Evolutionary conservation across 179 eudicot species (phyloP), one percentile per base, ranked within the genome.

Genomic region (Patellifolia procumbens): DNA sequence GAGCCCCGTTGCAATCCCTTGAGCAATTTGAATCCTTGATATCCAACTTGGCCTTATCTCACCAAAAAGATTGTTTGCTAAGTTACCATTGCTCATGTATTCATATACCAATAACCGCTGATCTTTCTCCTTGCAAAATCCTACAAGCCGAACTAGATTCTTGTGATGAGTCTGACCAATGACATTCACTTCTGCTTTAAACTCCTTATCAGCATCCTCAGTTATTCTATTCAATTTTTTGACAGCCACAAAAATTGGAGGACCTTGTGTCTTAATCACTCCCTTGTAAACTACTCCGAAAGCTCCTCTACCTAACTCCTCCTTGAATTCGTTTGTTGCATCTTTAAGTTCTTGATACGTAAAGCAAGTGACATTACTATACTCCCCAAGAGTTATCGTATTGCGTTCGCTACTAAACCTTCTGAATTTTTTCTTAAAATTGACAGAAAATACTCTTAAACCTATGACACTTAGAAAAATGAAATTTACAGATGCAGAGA

Each of bases 151-250:
- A 4, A 88, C 91, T 13, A 88, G 76, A 68, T 88, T 83, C 76
- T 62, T 83, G 76, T 88, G 91, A 76, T 86, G 85, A 53, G 89
- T 88, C 62, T 68, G 71, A 8, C 89, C 87, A 13, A 88, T 86
- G 1, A 72, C 76, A 46, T 72, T 81, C 73, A 86, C 89, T 69
- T 88, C 87, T 9, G 81, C 59, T 20, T 65, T 48, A 52, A 84
- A 79, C 24, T 82, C 85, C 75, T 79, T 79, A 7, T 82, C 81
- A 22, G 61, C 77, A 15, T 80, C 80, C 5, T 32, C 29, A 29
- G 35, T 74, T 37, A 53, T 45, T 52, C 83, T 43, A 10, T 77
- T 82, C 9, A 85, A 74, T n/a, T 60, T 80, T 32, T 85, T 85
- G 24, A 85, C 82, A 5, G 82, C 84, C 8, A 82, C 31, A 13